These are phyloP conservation scores for Cenchrus purpureus DNA, from an alignment of 176 grass and related monocot species.

Conservation along the genomic window DNA sequence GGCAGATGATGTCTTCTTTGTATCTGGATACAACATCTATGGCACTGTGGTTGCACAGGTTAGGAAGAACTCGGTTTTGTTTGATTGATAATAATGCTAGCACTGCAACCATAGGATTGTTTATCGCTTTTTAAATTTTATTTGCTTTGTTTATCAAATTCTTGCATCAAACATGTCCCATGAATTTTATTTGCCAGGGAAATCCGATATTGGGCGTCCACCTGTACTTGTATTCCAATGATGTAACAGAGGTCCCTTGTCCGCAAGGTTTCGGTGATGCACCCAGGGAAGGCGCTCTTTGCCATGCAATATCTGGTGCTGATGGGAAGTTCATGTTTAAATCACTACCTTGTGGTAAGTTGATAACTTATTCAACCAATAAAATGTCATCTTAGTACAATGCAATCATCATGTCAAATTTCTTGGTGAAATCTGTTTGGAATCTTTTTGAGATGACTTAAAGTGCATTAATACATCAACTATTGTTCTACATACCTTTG, in stretches of 20 bases:
- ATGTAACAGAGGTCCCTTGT: slow-evolving; percentile 68
- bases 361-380: slow-evolving; percentile 44
- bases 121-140: slow-evolving; percentile 8
- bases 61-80: neutral
- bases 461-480: neutral
- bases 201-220: slow-evolving; percentile 97
- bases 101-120: slow-evolving; percentile 15
- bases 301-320: slow-evolving; percentile 83
- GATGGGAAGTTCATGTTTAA: slow-evolving; percentile 86
- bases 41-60: slow-evolving; percentile 96
- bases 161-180: slow-evolving; percentile 19
- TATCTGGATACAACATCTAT: slow-evolving; percentile 83
- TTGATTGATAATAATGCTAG: slow-evolving; percentile 24
- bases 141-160: slow-evolving; percentile 28
- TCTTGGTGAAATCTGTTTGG: slow-evolving; percentile 2
- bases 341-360: slow-evolving; percentile 95
- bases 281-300: slow-evolving; percentile 77
- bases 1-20: slow-evolving; percentile 87
- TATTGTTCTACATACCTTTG: slow-evolving; percentile 7
- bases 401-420: slow-evolving; percentile 10
- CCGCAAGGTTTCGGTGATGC: slow-evolving; percentile 62
- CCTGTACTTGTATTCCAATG: slow-evolving; percentile 89
- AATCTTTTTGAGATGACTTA: neutral
- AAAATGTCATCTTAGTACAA: slow-evolving; percentile 14
- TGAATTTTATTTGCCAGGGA: slow-evolving; percentile 54